A percentile compares a stretch with the other conserved stretches of the same genome.
phyloP scores from a whole-genome alignment of 306 rosid species.

The Hylodesmum podocarpum region DNA sequence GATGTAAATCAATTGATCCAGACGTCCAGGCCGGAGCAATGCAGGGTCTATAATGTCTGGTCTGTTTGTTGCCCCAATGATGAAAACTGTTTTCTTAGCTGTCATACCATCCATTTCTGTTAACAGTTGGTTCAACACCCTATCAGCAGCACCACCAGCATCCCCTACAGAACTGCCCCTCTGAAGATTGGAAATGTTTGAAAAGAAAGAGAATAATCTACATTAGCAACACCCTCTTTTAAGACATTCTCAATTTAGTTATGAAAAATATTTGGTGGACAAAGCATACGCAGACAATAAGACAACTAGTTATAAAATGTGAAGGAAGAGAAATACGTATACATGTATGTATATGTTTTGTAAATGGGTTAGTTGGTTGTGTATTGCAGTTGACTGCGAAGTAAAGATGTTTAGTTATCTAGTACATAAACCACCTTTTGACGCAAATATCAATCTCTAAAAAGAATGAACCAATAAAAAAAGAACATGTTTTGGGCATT shows the following conservation, averaged over 20 bases:
- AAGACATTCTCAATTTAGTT: not conserved
- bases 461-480: not conserved
- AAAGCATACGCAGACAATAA: too few relatives aligned
- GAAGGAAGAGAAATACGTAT: too few relatives aligned
- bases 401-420: not conserved
- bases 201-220: not conserved
- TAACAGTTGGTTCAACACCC: conserved; percentile 73
- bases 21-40: conserved; percentile 70
- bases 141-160: conserved; percentile 75
- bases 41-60: conserved; percentile 75
- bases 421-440: not conserved
- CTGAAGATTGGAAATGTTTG: conserved; percentile 35
- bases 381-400: too few relatives aligned
- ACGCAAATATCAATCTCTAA: not conserved
- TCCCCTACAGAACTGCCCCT: conserved; percentile 62
- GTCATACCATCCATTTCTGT: conserved; percentile 84
- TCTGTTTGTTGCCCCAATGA: conserved; percentile 75
- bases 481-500: not conserved
- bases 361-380: too few relatives aligned
- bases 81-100: conserved; percentile 68
- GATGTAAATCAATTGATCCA: conserved; percentile 68
- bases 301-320: too few relatives aligned
- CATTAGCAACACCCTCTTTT: not conserved
- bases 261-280: too few relatives aligned
- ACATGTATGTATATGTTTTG: too few relatives aligned